phyloP scores from a whole-genome alignment of 1,284 basidiomycete genomes.

The Ustilago bromivora region DNA sequence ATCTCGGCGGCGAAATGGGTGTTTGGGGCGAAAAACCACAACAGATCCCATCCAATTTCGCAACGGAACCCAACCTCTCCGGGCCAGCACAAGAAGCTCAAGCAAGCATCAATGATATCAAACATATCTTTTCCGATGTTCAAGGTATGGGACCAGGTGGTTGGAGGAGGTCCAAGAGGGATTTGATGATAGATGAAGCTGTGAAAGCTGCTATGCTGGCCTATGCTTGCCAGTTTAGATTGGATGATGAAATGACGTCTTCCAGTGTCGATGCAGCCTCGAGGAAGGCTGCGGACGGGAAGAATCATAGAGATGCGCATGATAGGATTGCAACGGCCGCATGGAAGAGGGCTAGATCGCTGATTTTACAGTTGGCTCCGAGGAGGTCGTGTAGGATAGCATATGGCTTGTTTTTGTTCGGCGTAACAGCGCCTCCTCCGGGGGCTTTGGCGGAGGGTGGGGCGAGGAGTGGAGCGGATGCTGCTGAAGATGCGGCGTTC shows the following conservation, averaged over 20 bases:
- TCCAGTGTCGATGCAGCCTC: slow-evolving; percentile 31
- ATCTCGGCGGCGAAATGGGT: slow-evolving; percentile 53
- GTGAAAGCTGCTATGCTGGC: slow-evolving; percentile 55
- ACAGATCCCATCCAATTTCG: not conserved
- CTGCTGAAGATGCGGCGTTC: slow-evolving; percentile 51
- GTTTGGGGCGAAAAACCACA: slow-evolving; percentile 52
- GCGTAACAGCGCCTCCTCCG: slow-evolving; percentile 46
- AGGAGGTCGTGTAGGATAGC: slow-evolving; percentile 41
- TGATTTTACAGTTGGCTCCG: slow-evolving; percentile 51
- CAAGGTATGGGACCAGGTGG: slow-evolving; percentile 46
- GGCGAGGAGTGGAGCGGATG: slow-evolving; percentile 36
- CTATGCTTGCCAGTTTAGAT: slow-evolving; percentile 51
- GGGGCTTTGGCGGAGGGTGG: slow-evolving; percentile 47
- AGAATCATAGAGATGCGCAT: slow-evolving; percentile 47
- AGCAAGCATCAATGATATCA: slow-evolving; percentile 38
- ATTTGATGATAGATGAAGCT: slow-evolving; percentile 51
- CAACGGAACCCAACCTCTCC: slow-evolving; percentile 3
- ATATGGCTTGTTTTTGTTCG: slow-evolving; percentile 50
- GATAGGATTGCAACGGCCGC: slow-evolving; percentile 51
- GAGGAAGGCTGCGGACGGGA: slow-evolving; percentile 29
- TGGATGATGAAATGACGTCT: slow-evolving; percentile 49
- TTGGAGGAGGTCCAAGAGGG: slow-evolving; percentile 45
- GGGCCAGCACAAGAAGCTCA: slow-evolving; percentile 34
- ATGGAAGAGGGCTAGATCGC: slow-evolving; percentile 46
- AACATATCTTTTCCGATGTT: slow-evolving; percentile 30